These are phyloP conservation scores for Glycine latifolia DNA, from an alignment of 306 rosid genomes.

Conservation along the genomic window DNA sequence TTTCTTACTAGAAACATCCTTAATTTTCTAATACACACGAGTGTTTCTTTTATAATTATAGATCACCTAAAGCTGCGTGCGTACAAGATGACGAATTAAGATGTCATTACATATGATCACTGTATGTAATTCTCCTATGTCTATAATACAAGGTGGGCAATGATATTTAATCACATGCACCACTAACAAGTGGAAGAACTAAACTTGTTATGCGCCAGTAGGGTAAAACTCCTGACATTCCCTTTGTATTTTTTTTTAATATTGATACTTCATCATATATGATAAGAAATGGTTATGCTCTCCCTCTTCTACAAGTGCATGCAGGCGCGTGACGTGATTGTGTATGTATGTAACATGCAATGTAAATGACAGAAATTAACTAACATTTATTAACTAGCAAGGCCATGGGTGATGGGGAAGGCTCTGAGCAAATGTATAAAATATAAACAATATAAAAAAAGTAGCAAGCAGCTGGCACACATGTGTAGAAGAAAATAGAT, in stretches of 20 bases:
- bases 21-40: neutral
- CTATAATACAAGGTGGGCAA: neutral
- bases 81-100: conserved; percentile 6
- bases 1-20: neutral
- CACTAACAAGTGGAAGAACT: neutral
- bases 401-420: conserved; percentile 1
- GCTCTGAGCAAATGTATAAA: too few species aligned
- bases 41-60: neutral
- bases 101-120: neutral
- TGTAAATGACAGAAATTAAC: neutral
- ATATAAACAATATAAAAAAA: too few species aligned
- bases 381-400: neutral
- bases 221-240: too few species aligned
- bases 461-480: neutral
- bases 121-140: neutral
- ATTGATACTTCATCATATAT: neutral
- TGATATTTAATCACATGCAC: neutral
- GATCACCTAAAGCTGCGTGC: neutral
- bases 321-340: neutral
- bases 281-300: neutral
- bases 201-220: neutral
- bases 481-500: neutral
- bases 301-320: neutral
- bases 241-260: neutral
- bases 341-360: neutral